Conservation (phyloP, 768 basidiomycete genomes). For the Termitomyces sp. region DNA sequence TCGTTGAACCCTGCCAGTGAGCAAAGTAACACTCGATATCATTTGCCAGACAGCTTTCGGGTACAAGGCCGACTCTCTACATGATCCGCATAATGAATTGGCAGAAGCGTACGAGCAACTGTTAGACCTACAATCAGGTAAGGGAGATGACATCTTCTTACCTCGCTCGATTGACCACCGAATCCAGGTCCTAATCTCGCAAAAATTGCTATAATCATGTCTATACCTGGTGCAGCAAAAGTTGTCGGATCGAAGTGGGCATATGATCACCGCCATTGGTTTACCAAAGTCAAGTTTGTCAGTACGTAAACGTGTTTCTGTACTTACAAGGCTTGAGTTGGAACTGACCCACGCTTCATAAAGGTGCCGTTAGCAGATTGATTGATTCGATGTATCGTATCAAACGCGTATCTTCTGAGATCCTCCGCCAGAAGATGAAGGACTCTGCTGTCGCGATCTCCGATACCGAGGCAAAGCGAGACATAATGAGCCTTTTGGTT, state of each 20-base stretch:
- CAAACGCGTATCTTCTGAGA: constrained; percentile 30
- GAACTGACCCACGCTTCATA: background rate
- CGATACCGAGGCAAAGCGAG: constrained; percentile 37
- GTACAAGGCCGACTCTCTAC: constrained; percentile 39
- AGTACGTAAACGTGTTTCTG: background rate
- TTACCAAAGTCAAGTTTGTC: constrained; percentile 4
- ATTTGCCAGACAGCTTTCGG: constrained; percentile 48
- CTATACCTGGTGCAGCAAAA: constrained; percentile 28
- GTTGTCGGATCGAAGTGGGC: constrained; percentile 31
- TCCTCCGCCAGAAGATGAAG: constrained; percentile 35
- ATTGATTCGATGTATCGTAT: constrained; percentile 33
- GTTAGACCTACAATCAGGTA: constrained; percentile 34
- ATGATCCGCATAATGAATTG: constrained; percentile 42
- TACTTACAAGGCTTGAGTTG: background rate
- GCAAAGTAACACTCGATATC: constrained; percentile 48
- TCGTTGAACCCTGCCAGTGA: constrained; percentile 26
- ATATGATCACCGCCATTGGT: constrained; percentile 12
- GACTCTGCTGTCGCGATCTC: constrained; percentile 26
- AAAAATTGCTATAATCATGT: constrained; percentile 27
- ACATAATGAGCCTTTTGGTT: constrained; percentile 50
- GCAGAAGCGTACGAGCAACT: constrained; percentile 42
- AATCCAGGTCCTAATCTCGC: constrained; percentile 27
- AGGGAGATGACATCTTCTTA: background rate
- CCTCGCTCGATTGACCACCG: background rate
- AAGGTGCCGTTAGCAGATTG: background rate